Evolutionary conservation across 1,284 basidiomycete genomes (phyloP).

Genomic region (Coniferiporia sulphurascens): DNA sequence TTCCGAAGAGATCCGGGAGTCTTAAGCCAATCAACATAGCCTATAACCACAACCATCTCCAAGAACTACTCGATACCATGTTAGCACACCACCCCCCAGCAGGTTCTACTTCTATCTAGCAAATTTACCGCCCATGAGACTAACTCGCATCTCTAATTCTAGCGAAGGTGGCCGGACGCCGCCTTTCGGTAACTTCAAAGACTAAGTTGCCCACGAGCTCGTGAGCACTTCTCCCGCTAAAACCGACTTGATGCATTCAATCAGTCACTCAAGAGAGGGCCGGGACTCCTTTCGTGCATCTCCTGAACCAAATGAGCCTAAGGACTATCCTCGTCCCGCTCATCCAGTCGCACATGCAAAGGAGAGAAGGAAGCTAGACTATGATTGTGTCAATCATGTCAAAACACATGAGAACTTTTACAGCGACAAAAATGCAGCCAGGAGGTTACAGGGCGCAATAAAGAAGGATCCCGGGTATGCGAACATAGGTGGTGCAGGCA

Average conservation of each 20-base stretch:
- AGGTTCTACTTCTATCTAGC: not conserved
- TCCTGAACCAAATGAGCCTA: slow-evolving; percentile 28
- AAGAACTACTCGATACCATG: not conserved
- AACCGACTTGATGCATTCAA: slow-evolving; percentile 1
- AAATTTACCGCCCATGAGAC: not conserved
- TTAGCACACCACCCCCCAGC: slow-evolving; percentile 12
- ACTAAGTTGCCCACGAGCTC: slow-evolving; percentile 33
- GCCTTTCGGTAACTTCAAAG: slow-evolving; percentile 46
- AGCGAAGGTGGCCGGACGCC: slow-evolving; percentile 65
- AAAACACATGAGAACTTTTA: slow-evolving; percentile 24
- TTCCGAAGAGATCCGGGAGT: not conserved
- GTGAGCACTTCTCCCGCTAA: slow-evolving; percentile 29
- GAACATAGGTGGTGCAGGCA: slow-evolving; percentile 33
- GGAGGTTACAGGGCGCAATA: slow-evolving; percentile 30
- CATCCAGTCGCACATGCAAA: slow-evolving; percentile 40
- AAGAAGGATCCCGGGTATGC: slow-evolving; percentile 27
- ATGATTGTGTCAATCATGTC: slow-evolving; percentile 44
- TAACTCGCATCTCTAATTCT: slow-evolving; percentile 18
- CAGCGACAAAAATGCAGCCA: slow-evolving; percentile 49
- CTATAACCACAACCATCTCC: not conserved
- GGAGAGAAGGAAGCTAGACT: slow-evolving; percentile 44
- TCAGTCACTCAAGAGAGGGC: slow-evolving; percentile 25
- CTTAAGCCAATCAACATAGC: no score
- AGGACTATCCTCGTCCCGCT: slow-evolving; percentile 61
- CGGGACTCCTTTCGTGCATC: slow-evolving; percentile 24